Percentiles rank a stretch among this genome's conserved stretches.
Conservation (phyloP, 2,329 filamentous ascomycete species). For the Epichloe uncinata region DNA sequence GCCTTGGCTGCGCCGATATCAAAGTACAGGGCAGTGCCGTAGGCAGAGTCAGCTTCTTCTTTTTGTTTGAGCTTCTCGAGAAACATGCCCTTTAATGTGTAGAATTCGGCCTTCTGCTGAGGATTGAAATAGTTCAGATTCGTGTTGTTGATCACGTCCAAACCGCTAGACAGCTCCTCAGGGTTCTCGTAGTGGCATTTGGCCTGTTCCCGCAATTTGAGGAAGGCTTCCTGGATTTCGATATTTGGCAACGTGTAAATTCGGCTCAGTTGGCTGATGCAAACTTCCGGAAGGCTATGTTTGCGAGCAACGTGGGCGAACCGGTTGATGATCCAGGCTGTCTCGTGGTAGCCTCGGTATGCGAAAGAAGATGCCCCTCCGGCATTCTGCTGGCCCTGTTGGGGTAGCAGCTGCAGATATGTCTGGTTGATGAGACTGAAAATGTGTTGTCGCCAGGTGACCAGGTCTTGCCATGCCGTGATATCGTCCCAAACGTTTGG, state of each 20-base stretch:
- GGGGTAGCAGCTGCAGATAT: constrained; percentile 74
- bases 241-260: constrained; percentile 99
- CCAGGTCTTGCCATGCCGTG: constrained; percentile 95
- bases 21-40: constrained; percentile 89
- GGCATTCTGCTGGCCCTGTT: constrained; percentile 59
- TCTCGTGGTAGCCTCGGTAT: constrained; percentile 95
- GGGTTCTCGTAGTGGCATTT: constrained; percentile 98
- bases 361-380: constrained; percentile 80
- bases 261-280: constrained; percentile 89
- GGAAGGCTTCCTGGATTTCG: constrained; percentile 96
- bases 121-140: constrained; percentile 97
- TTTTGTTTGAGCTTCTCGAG: constrained; percentile 84
- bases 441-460: constrained; percentile 99
- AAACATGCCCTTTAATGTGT: constrained; percentile 99
- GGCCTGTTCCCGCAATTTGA: constrained; percentile 96
- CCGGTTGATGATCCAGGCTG: constrained; percentile 98
- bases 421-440: constrained; percentile 94
- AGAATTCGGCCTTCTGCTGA: constrained; percentile 96
- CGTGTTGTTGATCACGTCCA: constrained; percentile 99
- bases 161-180: constrained; percentile 75
- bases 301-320: constrained; percentile 97
- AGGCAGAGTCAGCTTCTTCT: constrained; percentile 84
- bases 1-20: constrained; percentile 93
- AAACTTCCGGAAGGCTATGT: constrained; percentile 92
- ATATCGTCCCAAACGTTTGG: constrained; percentile 99